Evolutionary conservation across 2,329 filamentous ascomycete genomes (phyloP).

Genomic region (Colletotrichum sojae): DNA sequence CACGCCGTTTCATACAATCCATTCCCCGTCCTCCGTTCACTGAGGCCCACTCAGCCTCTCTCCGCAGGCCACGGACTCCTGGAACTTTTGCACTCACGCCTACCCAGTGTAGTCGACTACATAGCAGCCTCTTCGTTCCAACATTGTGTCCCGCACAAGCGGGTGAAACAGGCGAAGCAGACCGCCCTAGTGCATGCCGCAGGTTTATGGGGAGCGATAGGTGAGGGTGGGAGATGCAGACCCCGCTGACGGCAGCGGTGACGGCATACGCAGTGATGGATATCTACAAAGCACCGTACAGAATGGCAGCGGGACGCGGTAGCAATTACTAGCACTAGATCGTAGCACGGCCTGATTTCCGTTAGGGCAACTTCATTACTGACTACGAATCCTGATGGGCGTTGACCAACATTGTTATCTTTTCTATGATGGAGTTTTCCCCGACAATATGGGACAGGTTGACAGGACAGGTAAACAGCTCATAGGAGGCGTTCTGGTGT

Average conservation of each 20-base stretch:
- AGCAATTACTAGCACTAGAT: conserved; percentile 14
- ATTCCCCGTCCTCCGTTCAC: not conserved
- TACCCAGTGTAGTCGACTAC: not conserved
- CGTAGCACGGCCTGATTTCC: conserved; percentile 2
- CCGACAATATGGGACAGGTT: no score
- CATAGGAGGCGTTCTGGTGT: no score
- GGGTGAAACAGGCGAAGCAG: not conserved
- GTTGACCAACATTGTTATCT: no score
- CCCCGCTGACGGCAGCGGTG: conserved; percentile 15
- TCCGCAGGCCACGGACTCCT: conserved; percentile 2
- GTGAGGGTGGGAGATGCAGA: conserved; percentile 2
- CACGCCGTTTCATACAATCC: conserved; percentile 3
- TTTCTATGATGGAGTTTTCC: no score
- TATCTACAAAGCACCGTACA: conserved; percentile 23
- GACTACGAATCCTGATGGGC: conserved; percentile 25
- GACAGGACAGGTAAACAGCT: no score
- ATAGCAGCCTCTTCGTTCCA: conserved; percentile 2
- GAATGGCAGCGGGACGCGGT: conserved; percentile 22
- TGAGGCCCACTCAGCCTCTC: conserved; percentile 5
- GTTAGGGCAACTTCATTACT: conserved; percentile 9
- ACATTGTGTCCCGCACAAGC: not conserved
- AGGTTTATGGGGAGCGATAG: conserved; percentile 12
- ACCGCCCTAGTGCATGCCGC: conserved; percentile 9
- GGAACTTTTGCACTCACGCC: not conserved
- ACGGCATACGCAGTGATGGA: conserved; percentile 31